Base-by-base conservation (phyloP, 805 yeast genomes). In the Saturnispora halmiae region DNA sequence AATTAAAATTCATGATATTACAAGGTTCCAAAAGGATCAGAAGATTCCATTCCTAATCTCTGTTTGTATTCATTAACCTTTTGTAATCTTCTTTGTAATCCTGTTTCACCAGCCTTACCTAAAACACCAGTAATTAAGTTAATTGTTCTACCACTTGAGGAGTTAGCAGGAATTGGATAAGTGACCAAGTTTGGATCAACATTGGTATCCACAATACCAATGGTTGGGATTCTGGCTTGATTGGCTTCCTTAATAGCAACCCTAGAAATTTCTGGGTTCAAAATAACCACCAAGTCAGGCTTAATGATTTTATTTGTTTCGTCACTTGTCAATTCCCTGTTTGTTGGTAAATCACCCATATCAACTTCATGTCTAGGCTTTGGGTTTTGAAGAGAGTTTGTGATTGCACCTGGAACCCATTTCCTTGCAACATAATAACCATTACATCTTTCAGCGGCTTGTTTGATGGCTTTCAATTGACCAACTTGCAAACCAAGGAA, bases 121-220 rank as follows among this genome's bases (percentile, higher is more conserved):
- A 92, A 69, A 15, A 88, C 79, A 44, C 97, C 96, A 41, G 77
- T 65, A 51, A 92, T 72, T 49, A 92, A 67, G 48, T 84, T 80
- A 8, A 82, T 77, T 6, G 94, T 74, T 60, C 98, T 75, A 44
- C 77, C 65, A 6, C 94, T 81, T 59, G 88, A 96, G 59, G 92
- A 97, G 58, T 92, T 92, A 47, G 94, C 94, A 14, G 97, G 97
- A 50, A 92, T 83, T 38, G 97, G 94, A 56, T 92, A 92, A 2
- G 96, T 86, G 40, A 90, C 83, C 51, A 82, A 65, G 13, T 83
- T 74, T 7, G 96, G 94, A 57, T 92, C 96, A 58, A 82, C 78
- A 61, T 92, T 90, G 18, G 97, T 88, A 63, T 92, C 98, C 47
- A 92, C 77, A 43, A 92, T 73, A 22, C 96, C 97, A 52, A 92